Evolutionary conservation across 352 stramenopile species (phyloP).

Genomic region (Globisporangium apiculatum): DNA sequence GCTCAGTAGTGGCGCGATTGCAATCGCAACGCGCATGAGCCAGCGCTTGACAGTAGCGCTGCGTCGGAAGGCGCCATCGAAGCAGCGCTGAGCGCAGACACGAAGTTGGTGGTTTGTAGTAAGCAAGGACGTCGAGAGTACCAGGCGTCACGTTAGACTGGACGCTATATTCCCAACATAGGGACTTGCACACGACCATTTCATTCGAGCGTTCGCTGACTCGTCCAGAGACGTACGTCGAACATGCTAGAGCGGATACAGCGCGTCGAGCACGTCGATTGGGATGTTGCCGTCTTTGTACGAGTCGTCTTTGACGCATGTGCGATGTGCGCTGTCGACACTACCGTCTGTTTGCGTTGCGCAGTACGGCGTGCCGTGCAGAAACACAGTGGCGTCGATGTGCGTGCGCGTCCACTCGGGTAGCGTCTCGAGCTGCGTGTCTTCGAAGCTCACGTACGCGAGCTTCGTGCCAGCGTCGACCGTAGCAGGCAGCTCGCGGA

Average conservation of each 20-base stretch:
- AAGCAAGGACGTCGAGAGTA: neutral
- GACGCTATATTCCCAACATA: too few species aligned
- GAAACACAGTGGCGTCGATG: neutral
- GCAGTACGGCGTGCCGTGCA: constrained; percentile 4
- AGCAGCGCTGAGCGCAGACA: neutral
- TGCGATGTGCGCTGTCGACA: too few species aligned
- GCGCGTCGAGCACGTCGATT: too few species aligned
- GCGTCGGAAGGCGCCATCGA: neutral
- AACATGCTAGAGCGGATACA: too few species aligned
- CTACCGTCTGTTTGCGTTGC: neutral
- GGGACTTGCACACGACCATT: too few species aligned
- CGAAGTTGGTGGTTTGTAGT: neutral
- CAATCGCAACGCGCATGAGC: neutral
- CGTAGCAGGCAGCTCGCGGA: neutral
- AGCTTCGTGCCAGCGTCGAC: neutral
- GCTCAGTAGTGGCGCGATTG: neutral
- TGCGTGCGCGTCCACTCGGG: neutral
- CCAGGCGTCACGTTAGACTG: too few species aligned
- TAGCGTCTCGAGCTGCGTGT: neutral
- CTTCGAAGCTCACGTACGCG: constrained; percentile 1
- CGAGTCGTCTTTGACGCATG: too few species aligned
- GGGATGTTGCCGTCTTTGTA: too few species aligned
- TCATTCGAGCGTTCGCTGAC: too few species aligned
- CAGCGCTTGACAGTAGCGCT: too few species aligned
- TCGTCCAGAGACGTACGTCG: too few species aligned